Percentiles rank a stretch among this genome's conserved stretches.
Evolutionary conservation across 140 eudicot genomes (phyloP).

Genomic region (Ambrosia hybrid): DNA sequence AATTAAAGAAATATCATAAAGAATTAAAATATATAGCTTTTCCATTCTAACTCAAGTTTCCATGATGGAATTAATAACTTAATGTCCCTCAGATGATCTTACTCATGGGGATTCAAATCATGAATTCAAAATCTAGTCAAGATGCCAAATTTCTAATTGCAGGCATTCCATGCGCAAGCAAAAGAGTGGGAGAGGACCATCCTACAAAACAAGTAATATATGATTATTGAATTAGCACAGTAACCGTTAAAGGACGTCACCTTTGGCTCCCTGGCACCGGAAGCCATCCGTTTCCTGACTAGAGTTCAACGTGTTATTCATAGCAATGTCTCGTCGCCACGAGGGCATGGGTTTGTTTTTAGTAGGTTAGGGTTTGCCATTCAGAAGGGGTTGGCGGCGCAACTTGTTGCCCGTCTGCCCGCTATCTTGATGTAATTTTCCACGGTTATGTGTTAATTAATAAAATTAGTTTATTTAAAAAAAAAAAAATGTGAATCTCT

Average conservation of each 20-base stretch:
- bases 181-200: constrained; percentile 27
- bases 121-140: not conserved
- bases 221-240: constrained; percentile 25
- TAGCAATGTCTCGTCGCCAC: too few species aligned
- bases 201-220: constrained; percentile 18
- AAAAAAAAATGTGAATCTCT: not conserved
- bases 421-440: too few species aligned
- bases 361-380: too few species aligned
- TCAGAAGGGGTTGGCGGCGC: too few species aligned
- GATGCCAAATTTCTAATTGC: constrained; percentile 13
- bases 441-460: too few species aligned
- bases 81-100: not conserved
- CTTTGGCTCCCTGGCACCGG: too few species aligned
- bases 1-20: not conserved
- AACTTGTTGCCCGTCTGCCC: too few species aligned
- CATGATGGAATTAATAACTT: not conserved
- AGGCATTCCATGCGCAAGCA: constrained; percentile 9
- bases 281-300: too few species aligned
- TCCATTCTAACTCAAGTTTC: not conserved
- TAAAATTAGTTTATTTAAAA: too few species aligned
- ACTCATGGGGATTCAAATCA: not conserved
- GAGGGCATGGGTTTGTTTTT: too few species aligned
- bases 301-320: too few species aligned
- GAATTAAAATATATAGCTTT: too few species aligned
- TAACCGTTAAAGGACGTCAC: constrained; percentile 25